A percentile compares a stretch with the other conserved stretches of the same genome.
phyloP scores from a whole-genome alignment of 306 rosid species.

The Rosa rugosa region DNA sequence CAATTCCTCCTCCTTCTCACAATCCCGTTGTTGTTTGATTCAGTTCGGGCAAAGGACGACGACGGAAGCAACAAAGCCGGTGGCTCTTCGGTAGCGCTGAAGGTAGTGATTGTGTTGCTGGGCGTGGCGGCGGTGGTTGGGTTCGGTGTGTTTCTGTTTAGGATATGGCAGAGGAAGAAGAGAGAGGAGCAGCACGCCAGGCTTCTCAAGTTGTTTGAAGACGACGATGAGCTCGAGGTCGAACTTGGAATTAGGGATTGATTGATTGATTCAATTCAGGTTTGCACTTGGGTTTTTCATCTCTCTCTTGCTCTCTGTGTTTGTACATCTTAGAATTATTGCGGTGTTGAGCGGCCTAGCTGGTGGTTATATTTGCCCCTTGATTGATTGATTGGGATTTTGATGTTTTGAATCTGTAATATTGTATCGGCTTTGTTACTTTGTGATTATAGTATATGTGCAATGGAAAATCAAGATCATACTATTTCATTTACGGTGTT shows the following conservation, averaged over 20 bases:
- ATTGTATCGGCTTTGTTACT: not conserved
- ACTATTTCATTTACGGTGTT: not conserved
- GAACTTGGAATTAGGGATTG: conserved; percentile 86
- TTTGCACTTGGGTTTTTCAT: not conserved
- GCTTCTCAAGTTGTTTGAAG: conserved; percentile 85
- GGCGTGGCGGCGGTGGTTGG: conserved; percentile 45
- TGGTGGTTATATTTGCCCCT: not conserved
- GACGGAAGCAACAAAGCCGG: conserved; percentile 28
- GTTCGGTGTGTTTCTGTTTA: conserved; percentile 54
- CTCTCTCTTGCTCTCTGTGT: not conserved
- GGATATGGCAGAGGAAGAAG: conserved; percentile 83
- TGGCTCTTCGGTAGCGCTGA: conserved; percentile 39
- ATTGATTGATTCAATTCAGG: conserved; percentile 1
- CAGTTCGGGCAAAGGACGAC: conserved; percentile 51
- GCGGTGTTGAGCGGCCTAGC: not conserved
- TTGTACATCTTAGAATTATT: conserved; percentile 1
- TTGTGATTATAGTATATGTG: not conserved
- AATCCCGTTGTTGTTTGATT: conserved; percentile 37
- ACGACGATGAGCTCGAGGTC: conserved; percentile 89
- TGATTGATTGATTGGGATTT: not conserved
- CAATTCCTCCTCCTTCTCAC: conserved; percentile 13
- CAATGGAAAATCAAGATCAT: not conserved
- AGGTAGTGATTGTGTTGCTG: conserved; percentile 44
- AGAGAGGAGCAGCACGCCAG: conserved; percentile 85
- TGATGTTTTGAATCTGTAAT: not conserved